phyloP scores from a whole-genome alignment of 2,329 filamentous ascomycete species.

The Lachnellula cervina region DNA sequence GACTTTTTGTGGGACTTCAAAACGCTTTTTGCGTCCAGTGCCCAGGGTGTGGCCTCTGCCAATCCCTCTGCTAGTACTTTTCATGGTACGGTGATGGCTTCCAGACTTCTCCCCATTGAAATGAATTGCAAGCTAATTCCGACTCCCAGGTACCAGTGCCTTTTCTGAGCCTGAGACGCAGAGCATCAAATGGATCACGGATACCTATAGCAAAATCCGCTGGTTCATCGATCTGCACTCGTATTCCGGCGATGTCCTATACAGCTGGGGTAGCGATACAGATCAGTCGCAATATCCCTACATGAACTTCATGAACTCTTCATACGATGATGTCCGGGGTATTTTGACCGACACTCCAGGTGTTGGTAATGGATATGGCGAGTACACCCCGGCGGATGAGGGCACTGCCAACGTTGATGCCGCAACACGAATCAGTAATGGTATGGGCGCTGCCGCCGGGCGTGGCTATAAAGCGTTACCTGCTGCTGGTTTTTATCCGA shows the following conservation, averaged over 20 bases:
- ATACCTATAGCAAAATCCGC: conserved; percentile 44
- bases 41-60: conserved; percentile 38
- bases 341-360: conserved; percentile 36
- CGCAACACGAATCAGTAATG: conserved; percentile 33
- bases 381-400: conserved; percentile 41
- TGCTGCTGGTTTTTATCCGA: conserved; percentile 41
- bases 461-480: conserved; percentile 37
- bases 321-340: conserved; percentile 49
- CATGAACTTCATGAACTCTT: conserved; percentile 49
- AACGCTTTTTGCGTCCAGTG: conserved; percentile 36
- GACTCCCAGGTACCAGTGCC: conserved; percentile 38
- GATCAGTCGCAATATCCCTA: conserved; percentile 40
- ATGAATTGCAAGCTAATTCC: background rate
- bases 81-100: conserved; percentile 29
- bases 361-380: conserved; percentile 36
- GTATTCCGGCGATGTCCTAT: conserved; percentile 46
- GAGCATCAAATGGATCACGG: conserved; percentile 48
- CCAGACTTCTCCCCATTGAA: background rate
- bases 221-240: conserved; percentile 59
- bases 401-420: conserved; percentile 31
- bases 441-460: conserved; percentile 38
- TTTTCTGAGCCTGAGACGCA: conserved; percentile 54
- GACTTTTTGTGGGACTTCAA: conserved; percentile 53
- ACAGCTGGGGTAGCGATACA: conserved; percentile 53
- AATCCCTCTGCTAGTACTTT: conserved; percentile 43